A percentile compares a stretch with the other conserved stretches of the same genome.
These are phyloP conservation scores for Aurantiochytrium sp. DNA, from an alignment of 108 stramenopile species.

Conservation along the genomic window DNA sequence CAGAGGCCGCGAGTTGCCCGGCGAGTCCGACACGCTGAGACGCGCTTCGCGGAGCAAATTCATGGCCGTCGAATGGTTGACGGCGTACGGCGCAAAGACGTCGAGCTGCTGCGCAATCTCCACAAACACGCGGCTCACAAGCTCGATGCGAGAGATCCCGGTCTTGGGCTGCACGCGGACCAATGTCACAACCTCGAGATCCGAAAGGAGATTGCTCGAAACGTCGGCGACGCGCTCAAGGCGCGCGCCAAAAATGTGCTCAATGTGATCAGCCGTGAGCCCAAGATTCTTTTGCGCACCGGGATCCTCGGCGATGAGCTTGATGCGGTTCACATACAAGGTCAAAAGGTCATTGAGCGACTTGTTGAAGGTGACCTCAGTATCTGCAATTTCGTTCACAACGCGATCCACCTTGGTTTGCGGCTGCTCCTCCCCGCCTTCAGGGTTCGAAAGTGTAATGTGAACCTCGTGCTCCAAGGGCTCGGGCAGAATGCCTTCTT, in stretches of 20 bases:
- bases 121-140: neutral
- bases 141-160: neutral
- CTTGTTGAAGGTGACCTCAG: neutral
- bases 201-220: neutral
- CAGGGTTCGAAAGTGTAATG: neutral
- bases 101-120: neutral
- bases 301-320: neutral
- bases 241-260: neutral
- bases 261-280: neutral
- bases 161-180: slow-evolving; percentile 3
- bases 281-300: neutral
- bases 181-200: neutral
- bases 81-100: neutral
- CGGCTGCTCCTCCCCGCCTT: neutral
- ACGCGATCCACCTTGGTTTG: neutral
- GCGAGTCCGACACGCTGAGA: neutral
- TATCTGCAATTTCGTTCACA: neutral
- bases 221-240: neutral
- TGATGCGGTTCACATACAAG: neutral
- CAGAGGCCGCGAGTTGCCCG: neutral
- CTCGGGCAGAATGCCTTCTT: neutral
- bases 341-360: neutral
- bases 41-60: neutral
- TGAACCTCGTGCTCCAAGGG: neutral
- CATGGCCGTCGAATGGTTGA: neutral